Base-by-base conservation (phyloP, 75 land plant species). In the Larix kaempferi region DNA sequence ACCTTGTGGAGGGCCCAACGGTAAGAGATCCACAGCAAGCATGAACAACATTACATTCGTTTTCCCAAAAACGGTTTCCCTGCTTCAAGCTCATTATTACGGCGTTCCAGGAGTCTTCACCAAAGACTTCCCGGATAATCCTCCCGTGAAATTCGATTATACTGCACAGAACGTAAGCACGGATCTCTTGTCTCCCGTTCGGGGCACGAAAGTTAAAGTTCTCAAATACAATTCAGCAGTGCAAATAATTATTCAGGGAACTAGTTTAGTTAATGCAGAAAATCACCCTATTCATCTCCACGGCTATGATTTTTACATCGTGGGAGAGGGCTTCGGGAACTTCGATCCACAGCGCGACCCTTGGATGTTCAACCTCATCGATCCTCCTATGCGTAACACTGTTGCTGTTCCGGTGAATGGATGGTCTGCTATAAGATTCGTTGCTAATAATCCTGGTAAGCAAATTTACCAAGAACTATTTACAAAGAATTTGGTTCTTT, bases 271-370 rank as follows among this genome's bases (percentile, higher is more conserved):
- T 37, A 73, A 78, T 0, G 80, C 77, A 5, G 95, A 93, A 73
- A 84, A 85, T 65, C 98, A 95, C 74, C 98, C 98, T 19, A 84
- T 95, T 19, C 98, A 95, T 76, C 81, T 95, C 35, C 98, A 95
- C 74, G 98, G 96, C 22, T 91, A 91, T 61, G 83, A 87, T 73
- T 95, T 95, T 82, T 93, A 91, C 82, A 71, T 95, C 33, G 84
- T 95, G 5, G 98, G 89, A 2, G 54, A 37, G 2, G 96, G 94
- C 5, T 86, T 82, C 39, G 96, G 96, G 10, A 91, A 95, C 80
- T 95, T 91, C 84, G 78, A 95, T 65, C 78, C 93, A 16, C 66
- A 17, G 15, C 86, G 27, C 0, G 91, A 89, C 57, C 80, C 84
- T 0, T 39, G 76, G 35, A 87, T 81, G 55, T 89, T 91, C 80